Conservation (phyloP, 139 green algal genomes). For the Tetradesmus lagerheimii region DNA sequence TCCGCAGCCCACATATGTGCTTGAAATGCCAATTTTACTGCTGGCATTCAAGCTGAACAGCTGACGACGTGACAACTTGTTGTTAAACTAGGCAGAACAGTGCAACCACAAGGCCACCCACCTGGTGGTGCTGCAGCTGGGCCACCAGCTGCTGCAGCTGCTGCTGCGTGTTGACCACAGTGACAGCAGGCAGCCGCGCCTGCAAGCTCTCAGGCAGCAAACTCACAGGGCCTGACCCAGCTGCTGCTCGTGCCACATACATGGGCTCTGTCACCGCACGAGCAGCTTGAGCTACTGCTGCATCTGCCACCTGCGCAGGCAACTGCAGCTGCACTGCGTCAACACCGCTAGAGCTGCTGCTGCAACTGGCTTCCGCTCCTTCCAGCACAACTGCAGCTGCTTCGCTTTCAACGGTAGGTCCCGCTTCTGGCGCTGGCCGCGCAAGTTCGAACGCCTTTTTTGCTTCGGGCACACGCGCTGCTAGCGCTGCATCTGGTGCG, state of each 20-base stretch:
- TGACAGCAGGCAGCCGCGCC: neutral
- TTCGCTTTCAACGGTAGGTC: neutral
- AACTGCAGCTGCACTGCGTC: neutral
- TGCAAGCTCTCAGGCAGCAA: neutral
- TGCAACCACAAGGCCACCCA: neutral
- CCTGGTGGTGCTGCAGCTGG: slow-evolving; percentile 28
- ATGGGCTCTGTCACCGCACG: neutral
- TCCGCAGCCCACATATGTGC: too few relatives aligned
- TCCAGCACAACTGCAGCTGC: neutral
- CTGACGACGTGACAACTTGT: neutral
- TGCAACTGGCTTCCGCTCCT: neutral
- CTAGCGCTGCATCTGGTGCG: neutral
- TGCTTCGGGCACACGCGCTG: neutral
- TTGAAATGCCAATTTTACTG: too few relatives aligned
- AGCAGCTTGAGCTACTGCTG: neutral
- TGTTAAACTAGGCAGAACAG: neutral
- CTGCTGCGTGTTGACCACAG: neutral
- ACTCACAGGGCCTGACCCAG: neutral
- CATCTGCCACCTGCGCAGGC: neutral
- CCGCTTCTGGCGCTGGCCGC: neutral
- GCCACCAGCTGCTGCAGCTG: slow-evolving; percentile 43
- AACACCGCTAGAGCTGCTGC: neutral
- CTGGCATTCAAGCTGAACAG: neutral
- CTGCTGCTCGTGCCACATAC: neutral
- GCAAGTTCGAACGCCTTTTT: neutral